Evolutionary conservation across 805 yeast genomes (phyloP).

Genomic region (Lachancea sp.): DNA sequence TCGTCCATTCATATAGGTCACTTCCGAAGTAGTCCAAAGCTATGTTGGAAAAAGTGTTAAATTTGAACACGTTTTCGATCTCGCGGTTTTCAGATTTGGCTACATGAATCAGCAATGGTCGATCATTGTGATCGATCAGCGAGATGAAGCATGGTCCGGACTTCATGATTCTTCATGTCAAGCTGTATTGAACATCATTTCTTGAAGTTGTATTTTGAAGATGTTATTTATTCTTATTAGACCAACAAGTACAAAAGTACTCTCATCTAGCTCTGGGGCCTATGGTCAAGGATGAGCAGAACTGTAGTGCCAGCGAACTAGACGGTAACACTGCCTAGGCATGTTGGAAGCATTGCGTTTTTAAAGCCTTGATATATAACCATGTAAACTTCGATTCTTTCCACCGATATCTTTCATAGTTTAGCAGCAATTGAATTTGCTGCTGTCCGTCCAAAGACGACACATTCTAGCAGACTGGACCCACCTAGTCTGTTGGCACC

Average conservation of each 20-base stretch:
- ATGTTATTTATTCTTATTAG: too few species aligned
- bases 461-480: slow-evolving; percentile 51
- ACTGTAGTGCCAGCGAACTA: neutral
- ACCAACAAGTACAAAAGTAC: neutral
- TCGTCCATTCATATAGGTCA: slow-evolving; percentile 21
- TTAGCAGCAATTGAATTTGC: slow-evolving; percentile 33
- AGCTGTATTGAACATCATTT: neutral
- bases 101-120: slow-evolving; percentile 25
- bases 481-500: slow-evolving; percentile 60
- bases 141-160: slow-evolving; percentile 17
- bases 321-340: too few species aligned
- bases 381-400: too few species aligned
- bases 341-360: too few species aligned
- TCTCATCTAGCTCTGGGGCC: neutral
- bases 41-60: slow-evolving; percentile 29
- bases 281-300: too few species aligned
- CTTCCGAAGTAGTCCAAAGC: slow-evolving; percentile 31
- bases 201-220: too few species aligned
- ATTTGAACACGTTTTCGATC: slow-evolving; percentile 22
- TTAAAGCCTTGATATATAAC: too few species aligned
- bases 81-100: slow-evolving; percentile 14
- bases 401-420: neutral
- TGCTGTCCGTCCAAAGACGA: slow-evolving; percentile 51
- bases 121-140: slow-evolving; percentile 21
- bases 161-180: neutral